These are phyloP conservation scores for Cajanus cajan DNA, from an alignment of 306 rosid genomes.

Conservation along the genomic window DNA sequence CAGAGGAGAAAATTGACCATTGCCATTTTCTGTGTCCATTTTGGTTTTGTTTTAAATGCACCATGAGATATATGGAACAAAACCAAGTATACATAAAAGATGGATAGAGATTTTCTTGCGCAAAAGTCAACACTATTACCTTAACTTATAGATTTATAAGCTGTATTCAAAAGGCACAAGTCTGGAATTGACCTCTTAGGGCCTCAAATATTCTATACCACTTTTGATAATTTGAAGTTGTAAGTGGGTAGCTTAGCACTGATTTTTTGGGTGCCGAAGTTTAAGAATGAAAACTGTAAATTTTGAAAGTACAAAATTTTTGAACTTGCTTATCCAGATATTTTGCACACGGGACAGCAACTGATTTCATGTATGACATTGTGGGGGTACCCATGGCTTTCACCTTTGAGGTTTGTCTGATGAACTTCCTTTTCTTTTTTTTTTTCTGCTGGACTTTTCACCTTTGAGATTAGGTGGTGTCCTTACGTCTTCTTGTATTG, in stretches of 20 bases:
- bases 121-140: conserved; percentile 12
- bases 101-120: conserved; percentile 7
- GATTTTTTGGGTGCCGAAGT: neutral
- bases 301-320: neutral
- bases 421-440: neutral
- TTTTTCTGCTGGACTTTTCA: neutral
- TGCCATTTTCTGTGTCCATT: conserved; percentile 3
- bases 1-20: neutral
- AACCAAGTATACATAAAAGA: neutral
- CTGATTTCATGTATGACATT: conserved; percentile 91
- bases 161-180: neutral
- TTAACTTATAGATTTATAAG: conserved; percentile 19
- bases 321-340: conserved; percentile 53
- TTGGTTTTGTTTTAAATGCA: conserved; percentile 10
- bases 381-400: conserved; percentile 87
- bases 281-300: neutral
- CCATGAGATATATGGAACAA: neutral
- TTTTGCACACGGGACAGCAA: conserved; percentile 97
- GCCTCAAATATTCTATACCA: neutral
- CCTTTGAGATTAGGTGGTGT: neutral
- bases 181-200: neutral
- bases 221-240: conserved; percentile 13
- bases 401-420: conserved; percentile 89
- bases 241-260: neutral
- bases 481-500: conserved; percentile 29